Conservation (phyloP, 768 basidiomycete species). For the Lactifluus echinatus region DNA sequence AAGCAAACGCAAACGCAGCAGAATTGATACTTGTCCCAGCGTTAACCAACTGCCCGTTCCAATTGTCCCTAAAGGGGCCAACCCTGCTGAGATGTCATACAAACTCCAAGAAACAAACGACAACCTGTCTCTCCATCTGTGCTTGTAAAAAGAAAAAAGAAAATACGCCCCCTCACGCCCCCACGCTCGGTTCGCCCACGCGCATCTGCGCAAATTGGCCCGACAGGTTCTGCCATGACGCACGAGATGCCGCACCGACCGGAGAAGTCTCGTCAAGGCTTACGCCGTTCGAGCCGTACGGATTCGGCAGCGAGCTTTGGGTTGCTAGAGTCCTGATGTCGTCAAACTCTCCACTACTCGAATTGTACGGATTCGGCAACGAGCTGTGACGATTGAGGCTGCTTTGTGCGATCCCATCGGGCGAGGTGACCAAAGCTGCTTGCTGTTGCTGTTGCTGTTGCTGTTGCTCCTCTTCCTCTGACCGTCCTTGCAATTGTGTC, state of each 20-base stretch:
- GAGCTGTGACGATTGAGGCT: not conserved
- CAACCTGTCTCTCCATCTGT: not conserved
- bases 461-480: not conserved
- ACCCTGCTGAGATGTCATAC: not conserved
- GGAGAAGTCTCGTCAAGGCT: too few relatives aligned
- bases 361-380: conserved; percentile 14
- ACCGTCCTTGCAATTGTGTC: not conserved
- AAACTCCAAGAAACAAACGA: not conserved
- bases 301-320: not conserved
- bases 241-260: not conserved
- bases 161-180: conserved; percentile 5
- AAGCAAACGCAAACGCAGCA: too few relatives aligned
- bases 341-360: not conserved
- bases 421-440: not conserved
- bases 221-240: conserved; percentile 13
- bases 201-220: conserved; percentile 19
- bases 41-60: not conserved
- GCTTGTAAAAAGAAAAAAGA: too few relatives aligned
- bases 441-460: conserved; percentile 6
- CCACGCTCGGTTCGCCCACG: conserved; percentile 17
- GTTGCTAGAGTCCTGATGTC: not conserved
- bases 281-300: too few relatives aligned
- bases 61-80: too few relatives aligned
- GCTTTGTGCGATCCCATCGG: not conserved
- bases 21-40: too few relatives aligned